Conservation (phyloP, 768 basidiomycete genomes). For the Termitomyces sp. region DNA sequence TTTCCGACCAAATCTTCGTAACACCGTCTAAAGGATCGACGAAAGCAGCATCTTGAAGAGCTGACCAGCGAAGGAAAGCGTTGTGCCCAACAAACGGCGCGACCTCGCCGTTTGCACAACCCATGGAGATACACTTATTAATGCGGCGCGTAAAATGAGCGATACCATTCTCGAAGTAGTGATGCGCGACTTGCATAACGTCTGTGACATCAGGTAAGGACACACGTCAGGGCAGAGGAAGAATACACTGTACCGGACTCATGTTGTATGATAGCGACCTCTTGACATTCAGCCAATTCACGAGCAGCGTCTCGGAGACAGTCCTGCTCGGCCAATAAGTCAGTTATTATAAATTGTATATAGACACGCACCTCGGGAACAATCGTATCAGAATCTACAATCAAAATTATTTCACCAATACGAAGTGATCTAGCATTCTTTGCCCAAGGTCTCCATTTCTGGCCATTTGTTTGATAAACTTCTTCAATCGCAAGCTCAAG, state of each 20-base stretch:
- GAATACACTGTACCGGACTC: conserved; percentile 53
- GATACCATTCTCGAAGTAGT: conserved; percentile 90
- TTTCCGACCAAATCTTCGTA: conserved; percentile 78
- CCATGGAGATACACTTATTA: conserved; percentile 78
- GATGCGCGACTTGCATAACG: conserved; percentile 86
- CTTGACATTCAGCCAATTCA: conserved; percentile 75
- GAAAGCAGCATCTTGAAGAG: conserved; percentile 81
- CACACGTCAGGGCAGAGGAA: neutral
- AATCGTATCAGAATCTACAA: conserved; percentile 78
- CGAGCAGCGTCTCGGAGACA: conserved; percentile 88
- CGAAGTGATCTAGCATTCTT: conserved; percentile 70
- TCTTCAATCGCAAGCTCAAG: conserved; percentile 73
- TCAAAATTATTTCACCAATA: conserved; percentile 72
- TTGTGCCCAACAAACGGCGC: conserved; percentile 86
- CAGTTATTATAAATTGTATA: neutral
- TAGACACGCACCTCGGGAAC: conserved; percentile 55
- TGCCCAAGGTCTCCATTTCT: conserved; percentile 68
- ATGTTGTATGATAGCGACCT: conserved; percentile 87
- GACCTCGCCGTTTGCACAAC: conserved; percentile 75
- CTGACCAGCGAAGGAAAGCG: conserved; percentile 86
- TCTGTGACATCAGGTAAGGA: conserved; percentile 29
- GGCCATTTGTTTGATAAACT: conserved; percentile 50
- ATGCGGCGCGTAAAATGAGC: conserved; percentile 85
- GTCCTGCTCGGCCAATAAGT: conserved; percentile 39
- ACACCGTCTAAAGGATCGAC: conserved; percentile 58